Conservation (phyloP, 768 basidiomycete genomes). For the Cyclocybe cylindracea region DNA sequence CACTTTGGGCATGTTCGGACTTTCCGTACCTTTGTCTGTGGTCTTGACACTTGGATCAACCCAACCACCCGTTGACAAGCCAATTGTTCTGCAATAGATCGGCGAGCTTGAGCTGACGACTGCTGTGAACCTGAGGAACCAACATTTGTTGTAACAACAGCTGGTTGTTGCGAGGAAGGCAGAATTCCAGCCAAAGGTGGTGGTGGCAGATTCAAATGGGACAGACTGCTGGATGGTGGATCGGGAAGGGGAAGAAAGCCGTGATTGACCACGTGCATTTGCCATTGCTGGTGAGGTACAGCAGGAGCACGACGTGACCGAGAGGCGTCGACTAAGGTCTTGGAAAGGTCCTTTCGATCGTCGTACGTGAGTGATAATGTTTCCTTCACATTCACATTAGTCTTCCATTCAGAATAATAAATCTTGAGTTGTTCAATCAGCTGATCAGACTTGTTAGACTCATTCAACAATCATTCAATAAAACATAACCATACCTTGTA, state of each 20-base stretch:
- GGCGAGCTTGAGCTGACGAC: no score
- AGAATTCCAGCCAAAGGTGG: background rate
- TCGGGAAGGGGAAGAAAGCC: background rate
- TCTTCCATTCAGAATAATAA: conserved; percentile 12
- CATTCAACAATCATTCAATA: background rate
- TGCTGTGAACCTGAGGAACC: no score
- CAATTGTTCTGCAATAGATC: no score
- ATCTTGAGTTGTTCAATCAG: conserved; percentile 13
- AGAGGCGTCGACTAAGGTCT: conserved; percentile 3
- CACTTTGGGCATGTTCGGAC: conserved; percentile 9
- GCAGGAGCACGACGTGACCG: conserved; percentile 7
- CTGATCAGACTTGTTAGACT: background rate
- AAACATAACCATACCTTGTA: conserved; percentile 14
- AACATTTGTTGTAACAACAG: no score
- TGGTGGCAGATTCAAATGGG: background rate
- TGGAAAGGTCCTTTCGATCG: background rate
- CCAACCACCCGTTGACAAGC: no score
- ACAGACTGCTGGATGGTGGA: background rate
- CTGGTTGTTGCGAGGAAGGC: no score
- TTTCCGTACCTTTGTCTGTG: background rate
- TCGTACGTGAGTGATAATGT: conserved; percentile 8
- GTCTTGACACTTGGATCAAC: no score
- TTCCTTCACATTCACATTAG: conserved; percentile 8
- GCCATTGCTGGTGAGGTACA: background rate
- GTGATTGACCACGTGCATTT: background rate